Evolutionary conservation across 768 basidiomycete genomes (phyloP), one percentile per base, ranked within the genome.

Genomic region (Termitomyces sp.): DNA sequence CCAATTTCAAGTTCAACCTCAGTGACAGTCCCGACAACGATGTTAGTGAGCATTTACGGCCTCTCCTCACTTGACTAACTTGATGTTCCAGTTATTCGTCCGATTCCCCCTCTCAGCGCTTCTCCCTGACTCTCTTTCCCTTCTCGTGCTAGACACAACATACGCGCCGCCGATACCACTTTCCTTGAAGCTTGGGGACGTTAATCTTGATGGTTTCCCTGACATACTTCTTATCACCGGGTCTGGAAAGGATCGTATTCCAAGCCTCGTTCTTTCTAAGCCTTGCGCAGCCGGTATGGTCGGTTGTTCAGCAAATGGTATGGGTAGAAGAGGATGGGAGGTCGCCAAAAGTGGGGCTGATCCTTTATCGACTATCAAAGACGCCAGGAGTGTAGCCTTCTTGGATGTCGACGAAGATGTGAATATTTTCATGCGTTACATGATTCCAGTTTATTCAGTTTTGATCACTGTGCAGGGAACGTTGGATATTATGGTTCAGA

Each of bases 371-470:
- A 71, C 71, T 8, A 77, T 98, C 18, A 85, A 80, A 63, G 97
- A 98, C 71, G 96, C 91, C 0, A 77, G 87, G 44, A 81, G 86
- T 12, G 85, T 86, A 5, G 79, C 88, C 3, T 95, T 95, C 71
- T 66, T 98, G 59, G 97, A 99, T 72, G 78, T 98, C 70, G 96
- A 98, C 66, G 97, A 98, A 71, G 95, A 99, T 72, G 95, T 95
- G 67, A 64, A 92, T 80, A 18, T 13, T 40, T 47, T 33, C 35
- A 46, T 41, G 53, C 2, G 40, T 26, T 47, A 50, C 38, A 53
- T 36, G 40, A 51, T 50, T 47, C 55, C 20, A 55, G 12, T 50
- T 33, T 41, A 44, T 23, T 36, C 48, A 47, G n/a, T 35, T 8
- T 26, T 65, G n/a, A 23, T 14, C 23, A 16, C 12, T 57, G 36